Base-by-base conservation (phyloP, 2,329 filamentous ascomycete genomes). In the Ascochyta pisi region DNA sequence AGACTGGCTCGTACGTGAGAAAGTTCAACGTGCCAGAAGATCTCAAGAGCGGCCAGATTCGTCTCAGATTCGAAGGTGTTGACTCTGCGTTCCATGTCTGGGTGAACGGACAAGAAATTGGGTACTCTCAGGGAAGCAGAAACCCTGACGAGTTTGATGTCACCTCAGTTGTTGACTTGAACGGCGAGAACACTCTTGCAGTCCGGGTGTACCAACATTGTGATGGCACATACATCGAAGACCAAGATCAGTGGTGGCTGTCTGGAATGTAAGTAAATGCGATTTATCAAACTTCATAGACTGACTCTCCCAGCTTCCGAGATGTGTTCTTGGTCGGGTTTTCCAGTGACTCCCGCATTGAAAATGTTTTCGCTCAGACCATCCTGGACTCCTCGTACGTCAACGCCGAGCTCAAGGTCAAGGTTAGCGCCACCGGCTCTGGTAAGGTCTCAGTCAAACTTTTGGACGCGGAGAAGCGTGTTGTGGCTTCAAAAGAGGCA, bases 81-180 rank as follows among this genome's bases (percentile, higher is more conserved):
- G 88, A 91, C 64, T 87, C 86, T 64, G 85, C 88, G 0, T 91
- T 88, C 64, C 87, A 90, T 69, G 74, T 90, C 10, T 90, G 83
- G 81, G 75, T 91, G 6, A 91, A 91, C 60, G 86, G 86, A 0
- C 68, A 77, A 15, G 75, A 86, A 33, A 77, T 90, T 2, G 89
- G 89, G 2, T 91, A 90, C 64, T 84, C 84, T 3, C 87, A 91
- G 66, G 89, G 88, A 0, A 84, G 84, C 9, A 80, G 88, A 34
- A 91, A 91, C 62, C 81, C 88, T 0, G 82, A 85, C 7, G 89
- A 91, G 66, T 91, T 90, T 62, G 89, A 91, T 58, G 77, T 91
- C 12, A 86, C 86, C 0, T 63, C 75, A 0, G 74, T 80, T 29
- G 75, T 90, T 1, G 69, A 76, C 19, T 67, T 70, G 6, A 72